These are phyloP conservation scores for Rhytidhysteron rufulum DNA, from an alignment of 2,329 filamentous ascomycete species.

Conservation along the genomic window DNA sequence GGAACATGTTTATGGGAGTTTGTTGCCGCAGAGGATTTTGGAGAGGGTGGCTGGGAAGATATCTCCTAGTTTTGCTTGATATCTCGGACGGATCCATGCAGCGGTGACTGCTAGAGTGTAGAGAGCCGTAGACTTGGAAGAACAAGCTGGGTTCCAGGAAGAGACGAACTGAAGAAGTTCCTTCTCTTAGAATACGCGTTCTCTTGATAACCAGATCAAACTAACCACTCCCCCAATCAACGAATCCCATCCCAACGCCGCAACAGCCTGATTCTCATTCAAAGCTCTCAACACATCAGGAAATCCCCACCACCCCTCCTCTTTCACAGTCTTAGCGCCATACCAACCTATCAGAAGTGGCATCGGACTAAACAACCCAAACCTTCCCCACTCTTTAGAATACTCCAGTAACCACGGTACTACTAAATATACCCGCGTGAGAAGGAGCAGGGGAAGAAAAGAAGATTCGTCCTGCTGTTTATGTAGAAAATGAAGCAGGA, in stretches of 20 bases:
- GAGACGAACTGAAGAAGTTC: too few relatives aligned
- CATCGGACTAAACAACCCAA: conserved; percentile 22
- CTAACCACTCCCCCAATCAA: background rate
- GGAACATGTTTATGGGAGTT: conserved; percentile 52
- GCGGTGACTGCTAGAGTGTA: too few relatives aligned
- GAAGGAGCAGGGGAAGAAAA: conserved; percentile 17
- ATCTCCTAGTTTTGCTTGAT: conserved; percentile 28
- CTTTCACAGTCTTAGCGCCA: conserved; percentile 14
- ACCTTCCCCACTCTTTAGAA: conserved; percentile 16
- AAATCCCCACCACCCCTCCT: conserved; percentile 25
- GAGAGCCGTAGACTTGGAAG: too few relatives aligned
- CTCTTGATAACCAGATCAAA: background rate
- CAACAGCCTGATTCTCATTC: conserved; percentile 1
- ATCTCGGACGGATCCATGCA: conserved; percentile 1
- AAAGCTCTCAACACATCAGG: conserved; percentile 10
- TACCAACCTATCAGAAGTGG: conserved; percentile 10
- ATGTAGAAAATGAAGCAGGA: conserved; percentile 11
- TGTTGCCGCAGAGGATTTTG: conserved; percentile 49
- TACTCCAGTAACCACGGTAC: conserved; percentile 16
- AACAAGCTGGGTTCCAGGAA: too few relatives aligned
- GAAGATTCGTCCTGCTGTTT: conserved; percentile 10
- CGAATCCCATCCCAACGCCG: conserved; percentile 2
- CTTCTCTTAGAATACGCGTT: too few relatives aligned
- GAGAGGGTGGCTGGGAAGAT: conserved; percentile 37
- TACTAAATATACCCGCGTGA: conserved; percentile 18